Evolutionary conservation across 805 yeast genomes (phyloP).

Genomic region (Komagataella kurtzmanii): DNA sequence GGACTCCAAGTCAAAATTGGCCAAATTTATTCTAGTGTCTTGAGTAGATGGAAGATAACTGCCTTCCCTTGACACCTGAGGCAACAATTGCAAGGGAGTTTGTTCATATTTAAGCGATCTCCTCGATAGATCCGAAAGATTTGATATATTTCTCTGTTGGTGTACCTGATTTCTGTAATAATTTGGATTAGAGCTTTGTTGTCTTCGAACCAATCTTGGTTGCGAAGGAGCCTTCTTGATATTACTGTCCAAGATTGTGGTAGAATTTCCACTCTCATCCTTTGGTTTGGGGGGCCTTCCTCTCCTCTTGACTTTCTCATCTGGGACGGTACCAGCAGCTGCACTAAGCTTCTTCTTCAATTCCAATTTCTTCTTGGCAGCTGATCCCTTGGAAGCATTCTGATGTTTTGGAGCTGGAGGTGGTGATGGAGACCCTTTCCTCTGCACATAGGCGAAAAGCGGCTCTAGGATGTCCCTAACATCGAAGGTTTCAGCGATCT

Average conservation of each 20-base stretch:
- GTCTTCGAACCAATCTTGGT: neutral
- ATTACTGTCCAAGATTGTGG: neutral
- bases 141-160: neutral
- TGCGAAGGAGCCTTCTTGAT: neutral
- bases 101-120: slow-evolving; percentile 1
- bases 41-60: neutral
- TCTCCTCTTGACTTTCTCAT: slow-evolving; percentile 12
- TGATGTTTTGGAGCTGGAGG: slow-evolving; percentile 57
- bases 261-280: slow-evolving; percentile 4
- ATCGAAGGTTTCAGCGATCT: slow-evolving; percentile 50
- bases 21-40: neutral
- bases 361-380: neutral
- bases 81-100: neutral
- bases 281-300: slow-evolving; percentile 17
- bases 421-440: slow-evolving; percentile 36
- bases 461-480: slow-evolving; percentile 52
- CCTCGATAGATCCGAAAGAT: neutral
- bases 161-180: neutral
- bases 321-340: slow-evolving; percentile 3
- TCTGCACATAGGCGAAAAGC: slow-evolving; percentile 44
- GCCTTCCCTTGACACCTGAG: neutral
- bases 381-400: slow-evolving; percentile 24
- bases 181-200: neutral
- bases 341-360: neutral
- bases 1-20: neutral